Percentiles rank a stretch among this genome's conserved stretches.
These are phyloP conservation scores for Meyerozyma carpophila DNA, from an alignment of 1,139 yeast genomes.

Conservation along the genomic window DNA sequence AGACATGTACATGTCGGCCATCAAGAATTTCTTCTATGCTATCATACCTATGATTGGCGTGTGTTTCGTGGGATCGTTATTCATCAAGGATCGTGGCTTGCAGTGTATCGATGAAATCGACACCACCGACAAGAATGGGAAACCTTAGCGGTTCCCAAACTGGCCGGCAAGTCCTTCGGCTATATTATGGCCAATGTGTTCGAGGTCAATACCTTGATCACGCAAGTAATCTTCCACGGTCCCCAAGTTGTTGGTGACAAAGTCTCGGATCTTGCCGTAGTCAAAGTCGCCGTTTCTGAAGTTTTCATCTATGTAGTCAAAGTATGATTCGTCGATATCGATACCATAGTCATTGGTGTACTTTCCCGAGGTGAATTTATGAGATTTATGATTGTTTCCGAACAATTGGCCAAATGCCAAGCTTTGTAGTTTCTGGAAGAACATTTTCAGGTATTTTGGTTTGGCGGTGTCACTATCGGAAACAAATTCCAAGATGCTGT, in stretches of 20 bases:
- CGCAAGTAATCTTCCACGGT: constrained; percentile 7
- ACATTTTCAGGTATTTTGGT: neutral
- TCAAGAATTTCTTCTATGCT: constrained; percentile 13
- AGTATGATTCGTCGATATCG: constrained; percentile 11
- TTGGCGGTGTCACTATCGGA: neutral
- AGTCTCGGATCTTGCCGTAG: constrained; percentile 12
- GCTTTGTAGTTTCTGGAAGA: neutral
- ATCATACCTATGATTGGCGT: constrained; percentile 14
- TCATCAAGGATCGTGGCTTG: constrained; percentile 15
- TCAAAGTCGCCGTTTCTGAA: constrained; percentile 11
- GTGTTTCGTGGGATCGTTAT: constrained; percentile 11
- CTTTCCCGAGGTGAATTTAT: neutral
- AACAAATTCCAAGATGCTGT: neutral
- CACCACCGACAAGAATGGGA: neutral
- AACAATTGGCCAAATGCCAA: neutral
- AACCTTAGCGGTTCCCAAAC: neutral
- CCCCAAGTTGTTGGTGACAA: constrained; percentile 13
- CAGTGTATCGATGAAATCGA: constrained; percentile 14
- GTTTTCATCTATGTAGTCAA: constrained; percentile 16
- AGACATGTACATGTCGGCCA: constrained; percentile 14
- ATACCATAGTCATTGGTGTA: constrained; percentile 7
- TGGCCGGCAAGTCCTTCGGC: neutral
- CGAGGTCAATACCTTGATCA: constrained; percentile 7
- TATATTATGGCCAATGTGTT: constrained; percentile 1
- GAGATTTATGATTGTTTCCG: neutral